These are phyloP conservation scores for Microthyrium microscopicum DNA, from an alignment of 2,329 filamentous ascomycete species.

Conservation along the genomic window DNA sequence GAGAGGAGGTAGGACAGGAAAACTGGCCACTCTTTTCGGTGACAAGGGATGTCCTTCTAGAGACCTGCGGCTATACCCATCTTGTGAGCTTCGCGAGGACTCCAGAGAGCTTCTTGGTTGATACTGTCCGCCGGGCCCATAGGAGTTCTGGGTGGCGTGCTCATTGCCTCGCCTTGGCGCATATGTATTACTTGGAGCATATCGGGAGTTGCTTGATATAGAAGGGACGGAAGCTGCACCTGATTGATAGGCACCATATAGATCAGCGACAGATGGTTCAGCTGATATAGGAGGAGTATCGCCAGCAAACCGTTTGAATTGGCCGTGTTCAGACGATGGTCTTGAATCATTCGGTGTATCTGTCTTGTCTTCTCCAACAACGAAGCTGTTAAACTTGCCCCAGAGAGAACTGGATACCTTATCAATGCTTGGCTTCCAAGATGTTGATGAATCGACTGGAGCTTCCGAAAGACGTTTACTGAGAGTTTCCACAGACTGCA, in stretches of 20 bases:
- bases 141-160: neutral
- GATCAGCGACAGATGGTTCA: constrained; percentile 54
- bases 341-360: neutral
- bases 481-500: constrained; percentile 67
- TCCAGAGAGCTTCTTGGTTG: constrained; percentile 20
- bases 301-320: constrained; percentile 69
- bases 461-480: constrained; percentile 69
- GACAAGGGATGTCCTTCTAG: constrained; percentile 16
- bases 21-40: too few species aligned
- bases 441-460: constrained; percentile 44
- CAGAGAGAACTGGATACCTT: constrained; percentile 85
- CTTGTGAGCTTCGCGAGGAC: constrained; percentile 15
- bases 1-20: too few species aligned
- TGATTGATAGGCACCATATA: constrained; percentile 45
- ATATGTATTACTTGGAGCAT: constrained; percentile 28
- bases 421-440: constrained; percentile 93
- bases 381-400: constrained; percentile 91
- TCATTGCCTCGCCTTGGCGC: constrained; percentile 19
- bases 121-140: constrained; percentile 2
- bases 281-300: constrained; percentile 32
- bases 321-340: constrained; percentile 35
- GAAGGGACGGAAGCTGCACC: constrained; percentile 17
- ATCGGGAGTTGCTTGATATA: constrained; percentile 21
- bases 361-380: constrained; percentile 57
- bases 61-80: constrained; percentile 15